Conservation (phyloP, 164 flowering plant species). For the Tinospora cordifolia region DNA sequence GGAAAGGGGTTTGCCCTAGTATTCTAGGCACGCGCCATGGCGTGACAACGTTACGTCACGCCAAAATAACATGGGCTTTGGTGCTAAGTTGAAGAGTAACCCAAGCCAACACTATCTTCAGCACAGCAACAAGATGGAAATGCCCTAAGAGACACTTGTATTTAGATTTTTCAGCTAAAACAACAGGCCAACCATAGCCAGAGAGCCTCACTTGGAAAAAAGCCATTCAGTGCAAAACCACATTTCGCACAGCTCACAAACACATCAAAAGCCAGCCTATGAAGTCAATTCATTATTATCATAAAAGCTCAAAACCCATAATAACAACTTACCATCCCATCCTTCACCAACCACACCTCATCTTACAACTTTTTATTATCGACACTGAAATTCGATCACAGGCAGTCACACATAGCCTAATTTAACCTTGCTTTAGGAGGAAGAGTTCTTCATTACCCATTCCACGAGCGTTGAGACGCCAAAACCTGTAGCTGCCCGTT, state of each 20-base stretch:
- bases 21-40: too few relatives aligned
- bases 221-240: too few relatives aligned
- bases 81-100: too few relatives aligned
- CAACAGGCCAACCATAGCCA: too few relatives aligned
- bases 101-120: too few relatives aligned
- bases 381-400: neutral
- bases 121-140: too few relatives aligned
- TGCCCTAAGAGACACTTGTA: too few relatives aligned
- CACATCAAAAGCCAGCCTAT: too few relatives aligned
- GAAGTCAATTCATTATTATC: neutral
- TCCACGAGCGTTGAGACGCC: slow-evolving; percentile 83
- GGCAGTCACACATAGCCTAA: neutral
- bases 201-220: too few relatives aligned
- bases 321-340: neutral
- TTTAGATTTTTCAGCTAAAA: too few relatives aligned
- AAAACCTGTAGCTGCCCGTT: slow-evolving; percentile 69
- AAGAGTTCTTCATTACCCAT: slow-evolving; percentile 83
- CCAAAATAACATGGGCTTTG: neutral
- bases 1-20: too few relatives aligned
- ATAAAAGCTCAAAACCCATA: neutral
- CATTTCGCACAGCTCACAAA: too few relatives aligned
- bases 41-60: neutral
- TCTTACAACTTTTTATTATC: neutral
- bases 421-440: slow-evolving; percentile 29
- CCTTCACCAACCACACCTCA: neutral